Conservation (phyloP, 2,329 filamentous ascomycete genomes). For the Emydomyces testavorans region DNA sequence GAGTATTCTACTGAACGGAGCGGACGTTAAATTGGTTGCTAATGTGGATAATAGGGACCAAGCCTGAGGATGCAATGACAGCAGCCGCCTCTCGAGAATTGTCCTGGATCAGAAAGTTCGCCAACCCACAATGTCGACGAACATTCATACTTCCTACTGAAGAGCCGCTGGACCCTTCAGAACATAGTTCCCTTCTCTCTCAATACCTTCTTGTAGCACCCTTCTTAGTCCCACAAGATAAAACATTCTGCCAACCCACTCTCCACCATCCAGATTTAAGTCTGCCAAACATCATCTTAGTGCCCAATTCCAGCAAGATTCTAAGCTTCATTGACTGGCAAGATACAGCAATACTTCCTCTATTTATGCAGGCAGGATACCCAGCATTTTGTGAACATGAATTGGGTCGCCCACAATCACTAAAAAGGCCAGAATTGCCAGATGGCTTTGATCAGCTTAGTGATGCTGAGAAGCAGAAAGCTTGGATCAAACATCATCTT, state of each 20-base stretch:
- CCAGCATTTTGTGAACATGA: slow-evolving; percentile 14
- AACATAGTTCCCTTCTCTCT: slow-evolving; percentile 13
- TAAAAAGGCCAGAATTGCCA: slow-evolving; percentile 6
- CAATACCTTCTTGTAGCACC: slow-evolving; percentile 4
- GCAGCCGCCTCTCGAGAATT: slow-evolving; percentile 12
- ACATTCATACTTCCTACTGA: slow-evolving; percentile 14
- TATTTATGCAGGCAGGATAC: slow-evolving; percentile 13
- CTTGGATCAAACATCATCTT: slow-evolving; percentile 1
- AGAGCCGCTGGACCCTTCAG: slow-evolving; percentile 8
- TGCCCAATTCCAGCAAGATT: slow-evolving; percentile 12
- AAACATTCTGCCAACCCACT: neutral
- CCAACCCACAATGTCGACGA: slow-evolving; percentile 8
- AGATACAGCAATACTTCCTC: slow-evolving; percentile 12
- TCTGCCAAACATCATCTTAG: slow-evolving; percentile 11
- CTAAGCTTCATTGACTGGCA: slow-evolving; percentile 14
- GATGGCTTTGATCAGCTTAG: slow-evolving; percentile 8
- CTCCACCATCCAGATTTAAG: slow-evolving; percentile 13
- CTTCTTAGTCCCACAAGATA: neutral
- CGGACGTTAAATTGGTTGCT: no score
- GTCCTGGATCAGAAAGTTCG: neutral
- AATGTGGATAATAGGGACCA: slow-evolving; percentile 9
- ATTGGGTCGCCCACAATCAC: neutral
- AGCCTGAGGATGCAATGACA: slow-evolving; percentile 9
- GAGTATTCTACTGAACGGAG: no score
- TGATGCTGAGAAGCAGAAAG: slow-evolving; percentile 4